These are phyloP conservation scores for Cicer bijugum DNA, from an alignment of 306 rosid genomes.

Conservation along the genomic window DNA sequence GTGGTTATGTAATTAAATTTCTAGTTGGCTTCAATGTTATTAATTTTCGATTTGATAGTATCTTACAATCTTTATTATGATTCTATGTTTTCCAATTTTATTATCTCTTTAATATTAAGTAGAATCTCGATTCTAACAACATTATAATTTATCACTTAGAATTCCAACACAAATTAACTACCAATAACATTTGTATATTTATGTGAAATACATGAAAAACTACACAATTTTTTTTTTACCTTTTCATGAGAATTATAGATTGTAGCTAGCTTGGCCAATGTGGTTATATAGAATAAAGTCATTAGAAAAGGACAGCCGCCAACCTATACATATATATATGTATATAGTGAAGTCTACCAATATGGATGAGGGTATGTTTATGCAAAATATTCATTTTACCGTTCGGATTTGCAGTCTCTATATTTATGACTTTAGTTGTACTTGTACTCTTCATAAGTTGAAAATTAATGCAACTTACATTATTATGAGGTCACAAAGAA, in stretches of 20 bases:
- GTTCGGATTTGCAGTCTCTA: neutral
- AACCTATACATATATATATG: neutral
- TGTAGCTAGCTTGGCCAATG: neutral
- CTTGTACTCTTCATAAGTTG: conserved; percentile 5
- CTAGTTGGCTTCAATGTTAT: too few relatives aligned
- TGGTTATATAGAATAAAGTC: conserved; percentile 15
- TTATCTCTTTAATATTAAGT: too few relatives aligned
- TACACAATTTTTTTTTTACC: too few relatives aligned
- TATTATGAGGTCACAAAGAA: conserved; percentile 1
- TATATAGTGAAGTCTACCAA: neutral
- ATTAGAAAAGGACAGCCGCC: conserved; percentile 32
- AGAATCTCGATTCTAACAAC: too few relatives aligned
- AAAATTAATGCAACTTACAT: neutral
- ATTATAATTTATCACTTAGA: too few relatives aligned
- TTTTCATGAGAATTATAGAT: conserved; percentile 3
- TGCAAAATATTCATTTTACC: neutral
- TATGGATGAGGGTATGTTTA: conserved; percentile 14
- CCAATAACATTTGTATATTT: too few relatives aligned
- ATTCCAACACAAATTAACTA: too few relatives aligned
- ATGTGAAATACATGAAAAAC: too few relatives aligned
- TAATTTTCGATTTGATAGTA: too few relatives aligned
- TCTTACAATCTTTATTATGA: too few relatives aligned
- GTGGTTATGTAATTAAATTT: too few relatives aligned
- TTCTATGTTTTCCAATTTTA: too few relatives aligned
- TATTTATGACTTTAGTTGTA: conserved; percentile 4